A percentile compares a stretch with the other conserved stretches of the same genome.
Conservation (phyloP, 768 basidiomycete species). For the Auricularia cornea region DNA sequence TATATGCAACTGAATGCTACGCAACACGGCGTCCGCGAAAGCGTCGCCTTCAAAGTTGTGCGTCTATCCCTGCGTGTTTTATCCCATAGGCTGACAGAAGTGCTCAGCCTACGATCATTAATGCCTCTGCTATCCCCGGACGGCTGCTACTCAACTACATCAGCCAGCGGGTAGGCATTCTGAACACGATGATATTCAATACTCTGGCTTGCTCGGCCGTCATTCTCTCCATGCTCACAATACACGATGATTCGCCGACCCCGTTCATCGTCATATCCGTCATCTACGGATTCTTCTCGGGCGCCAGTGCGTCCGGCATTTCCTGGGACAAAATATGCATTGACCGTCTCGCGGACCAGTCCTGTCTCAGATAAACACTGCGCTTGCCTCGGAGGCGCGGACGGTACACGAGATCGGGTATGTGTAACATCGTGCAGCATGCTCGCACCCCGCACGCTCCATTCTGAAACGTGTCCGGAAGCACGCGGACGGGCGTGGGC, state of each 20-base stretch:
- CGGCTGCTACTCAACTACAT: constrained; percentile 39
- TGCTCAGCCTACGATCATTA: constrained; percentile 41
- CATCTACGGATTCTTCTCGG: constrained; percentile 41
- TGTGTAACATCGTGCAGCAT: too few species aligned
- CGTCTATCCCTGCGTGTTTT: background rate
- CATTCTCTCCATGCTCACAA: constrained; percentile 25
- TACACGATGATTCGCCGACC: constrained; percentile 26
- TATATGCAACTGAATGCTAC: constrained; percentile 49
- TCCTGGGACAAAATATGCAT: constrained; percentile 11
- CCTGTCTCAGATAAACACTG: background rate
- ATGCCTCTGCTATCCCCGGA: constrained; percentile 43
- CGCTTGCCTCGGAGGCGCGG: background rate
- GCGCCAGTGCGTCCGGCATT: constrained; percentile 22
- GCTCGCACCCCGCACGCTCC: too few species aligned
- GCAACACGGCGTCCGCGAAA: constrained; percentile 34
- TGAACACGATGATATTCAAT: constrained; percentile 28
- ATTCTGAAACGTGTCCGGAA: too few species aligned
- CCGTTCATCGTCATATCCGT: constrained; percentile 27
- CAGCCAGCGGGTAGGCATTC: constrained; percentile 34
- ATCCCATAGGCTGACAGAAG: constrained; percentile 1
- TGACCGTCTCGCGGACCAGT: too few species aligned
- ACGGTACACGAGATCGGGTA: background rate
- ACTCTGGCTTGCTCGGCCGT: background rate
- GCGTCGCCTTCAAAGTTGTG: constrained; percentile 50
- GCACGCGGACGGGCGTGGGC: background rate